Base-by-base conservation (phyloP, 331 rosid genomes). In the Pyracantha coccinea region DNA sequence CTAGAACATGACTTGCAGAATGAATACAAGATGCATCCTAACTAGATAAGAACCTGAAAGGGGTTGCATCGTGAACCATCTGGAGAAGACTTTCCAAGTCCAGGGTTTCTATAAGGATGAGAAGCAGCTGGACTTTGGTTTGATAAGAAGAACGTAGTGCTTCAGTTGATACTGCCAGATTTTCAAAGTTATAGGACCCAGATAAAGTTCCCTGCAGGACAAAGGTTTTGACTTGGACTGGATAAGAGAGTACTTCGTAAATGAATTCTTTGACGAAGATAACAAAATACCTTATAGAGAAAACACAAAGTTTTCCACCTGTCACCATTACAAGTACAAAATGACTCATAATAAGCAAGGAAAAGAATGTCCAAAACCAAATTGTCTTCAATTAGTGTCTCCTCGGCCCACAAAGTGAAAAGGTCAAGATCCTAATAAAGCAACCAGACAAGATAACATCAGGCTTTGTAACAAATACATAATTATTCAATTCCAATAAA, bases 321-420 rank as follows among this genome's bases (percentile, higher is more conserved):
- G 78, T 78, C 88, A 79, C 88, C 86, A 47, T 83, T 79, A 78
- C 96, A 91, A 41, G 75, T 83, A 85, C 91, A 90, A 79, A 89
- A 85, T 69, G 98, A 89, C 78, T 84, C 97, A 77, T 87, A 84
- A 81, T 91, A 93, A 55, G 88, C 89, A 72, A 93, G 91, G 82
- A 91, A 93, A 81, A 93, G 89, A 76, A 88, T 83, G 87, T 93
- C 98, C 86, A 93, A 78, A 85, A 93, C 87, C 86, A 93, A 81
- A 86, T 84, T 88, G 80, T 86, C 96, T 86, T 93, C 98, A 17
- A 82, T 81, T 81, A 93, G 85, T 71, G 87, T 91, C 88, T 91
- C 98, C 90, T 93, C 98, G 33, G 98, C 96, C 98, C 97, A 93
- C 75, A 93, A 84, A 67, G 93, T 87, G 75, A 84, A 93, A 66